Base-by-base conservation (phyloP, 202 grass and related monocot genomes). In the Panicum hallii region DNA sequence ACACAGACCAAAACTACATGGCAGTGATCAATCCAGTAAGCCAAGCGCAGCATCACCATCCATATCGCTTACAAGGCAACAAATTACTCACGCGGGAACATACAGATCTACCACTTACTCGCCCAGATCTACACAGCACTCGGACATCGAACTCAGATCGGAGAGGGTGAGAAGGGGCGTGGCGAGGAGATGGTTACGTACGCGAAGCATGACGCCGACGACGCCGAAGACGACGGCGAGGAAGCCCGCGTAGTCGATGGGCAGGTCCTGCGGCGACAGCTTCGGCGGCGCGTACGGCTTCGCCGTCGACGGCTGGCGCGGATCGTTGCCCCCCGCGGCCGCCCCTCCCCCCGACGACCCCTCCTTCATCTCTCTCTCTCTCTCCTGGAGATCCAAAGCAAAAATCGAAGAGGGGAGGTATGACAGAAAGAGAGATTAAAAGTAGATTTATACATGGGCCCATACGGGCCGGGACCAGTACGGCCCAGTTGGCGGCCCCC, bases 181-280 rank as follows among this genome's bases (percentile, higher is more conserved):
- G 20, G 67, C 58, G 23, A 30, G 6, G 23, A 22, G 49, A 71
- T 32, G 12, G 65, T 14, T 57, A 84, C 77, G 55, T 92, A 99
- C 93, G 14, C 90, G 96, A 70, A 99, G 90, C 84, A 95, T 99
- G 86, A 96, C 93, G 88, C 97, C 93, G 46, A 89, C 19, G 80
- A 91, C 93, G 55, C 93, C 96, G 82, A 95, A 92, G 86, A 88
- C 49, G 66, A 99, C 93, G 72, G 97, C 97, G 78, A 99, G 90
- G 82, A 99, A 99, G 19, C 97, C 97, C 56, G 88, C 84, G 40
- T 99, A 99, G 86, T 99, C 97, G 49, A 99, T 36, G 79, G 97
- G 97, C 11, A 96, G 90, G 82, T 96, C 97, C 83, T 95, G 93
- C 57, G 93, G 53, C 19, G 93, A 96, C 30, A 99, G 54, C 55